Base-by-base conservation (phyloP, 305 asterid species). In the Andrographis paniculata region DNA sequence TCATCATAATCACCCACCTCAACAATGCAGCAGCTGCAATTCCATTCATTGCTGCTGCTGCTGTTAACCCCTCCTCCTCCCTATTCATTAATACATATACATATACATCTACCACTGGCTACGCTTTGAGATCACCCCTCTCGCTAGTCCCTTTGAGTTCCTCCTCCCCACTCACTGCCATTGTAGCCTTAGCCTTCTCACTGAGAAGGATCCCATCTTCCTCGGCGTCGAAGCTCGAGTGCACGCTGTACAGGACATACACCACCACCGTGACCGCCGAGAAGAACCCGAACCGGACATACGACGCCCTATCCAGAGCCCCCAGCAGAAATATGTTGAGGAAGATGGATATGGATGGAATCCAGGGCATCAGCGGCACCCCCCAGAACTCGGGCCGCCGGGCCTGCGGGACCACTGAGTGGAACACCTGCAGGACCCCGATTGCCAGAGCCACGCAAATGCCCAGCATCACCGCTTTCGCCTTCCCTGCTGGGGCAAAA, bases 361-460 rank as follows among this genome's bases (percentile, higher is more conserved):
- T 75, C 95, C 95, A 88, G 20, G 97, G 97, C 97, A 88, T 88
- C 43, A 84, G 20, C 0, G 95, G 97, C 59, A 88, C 95, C 24
- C 95, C 94, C 97, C 97, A 88, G 35, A 77, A 69, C 69, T 84
- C 94, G 1, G 97, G 97, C 63, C 75, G 79, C 36, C 73, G 71
- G 3, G 76, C 84, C 51, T 81, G 84, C 0, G 87, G 82, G 41
- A 88, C 89, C 87, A 64, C 71, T 62, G 43, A 66, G 47, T 68
- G 68, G 69, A 84, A 88, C 20, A 84, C 40, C 20, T 73, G 84
- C 21, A 88, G 41, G 1, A 77, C 50, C 1, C 75, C 82, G 1
- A 84, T 57, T 0, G 94, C 82, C 5, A 76, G 55, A 21, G 77
- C 72, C 1, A 69, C 21, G 56, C 92, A 84, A 6, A 82, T 71